Evolutionary conservation across 768 basidiomycete genomes (phyloP).

Genomic region (Lactarius evosmus): DNA sequence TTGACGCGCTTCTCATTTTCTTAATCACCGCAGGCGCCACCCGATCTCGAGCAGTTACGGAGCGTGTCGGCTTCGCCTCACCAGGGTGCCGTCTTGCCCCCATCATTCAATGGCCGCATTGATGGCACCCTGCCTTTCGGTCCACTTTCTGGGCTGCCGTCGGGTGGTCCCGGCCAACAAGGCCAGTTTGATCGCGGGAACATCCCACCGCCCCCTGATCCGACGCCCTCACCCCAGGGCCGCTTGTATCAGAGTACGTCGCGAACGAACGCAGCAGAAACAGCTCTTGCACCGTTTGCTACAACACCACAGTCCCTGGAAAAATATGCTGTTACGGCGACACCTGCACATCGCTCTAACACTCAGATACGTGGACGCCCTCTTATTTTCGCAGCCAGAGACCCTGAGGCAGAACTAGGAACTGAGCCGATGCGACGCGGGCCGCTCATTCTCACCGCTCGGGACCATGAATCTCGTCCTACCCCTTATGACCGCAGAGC

Average conservation of each 20-base stretch:
- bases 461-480: neutral
- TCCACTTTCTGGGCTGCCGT: neutral
- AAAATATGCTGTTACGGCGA: neutral
- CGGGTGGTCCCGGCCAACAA: neutral
- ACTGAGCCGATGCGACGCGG: constrained; percentile 9
- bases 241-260: neutral
- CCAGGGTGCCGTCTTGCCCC: constrained; percentile 1
- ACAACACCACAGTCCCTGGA: constrained; percentile 19
- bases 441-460: neutral
- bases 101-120: constrained; percentile 10
- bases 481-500: constrained; percentile 2
- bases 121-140: neutral
- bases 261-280: neutral
- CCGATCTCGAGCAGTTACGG: constrained; percentile 3
- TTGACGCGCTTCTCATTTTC: constrained; percentile 6
- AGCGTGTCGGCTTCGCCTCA: neutral
- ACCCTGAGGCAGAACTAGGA: constrained; percentile 4
- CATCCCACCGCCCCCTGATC: neutral
- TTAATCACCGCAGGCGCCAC: constrained; percentile 19
- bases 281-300: neutral
- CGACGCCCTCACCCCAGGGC: neutral
- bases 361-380: constrained; percentile 1
- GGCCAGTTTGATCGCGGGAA: neutral
- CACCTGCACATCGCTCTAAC: constrained; percentile 12
- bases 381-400: neutral